These are phyloP conservation scores for Vitis riparia DNA, from an alignment of 164 flowering plant species.

Conservation along the genomic window DNA sequence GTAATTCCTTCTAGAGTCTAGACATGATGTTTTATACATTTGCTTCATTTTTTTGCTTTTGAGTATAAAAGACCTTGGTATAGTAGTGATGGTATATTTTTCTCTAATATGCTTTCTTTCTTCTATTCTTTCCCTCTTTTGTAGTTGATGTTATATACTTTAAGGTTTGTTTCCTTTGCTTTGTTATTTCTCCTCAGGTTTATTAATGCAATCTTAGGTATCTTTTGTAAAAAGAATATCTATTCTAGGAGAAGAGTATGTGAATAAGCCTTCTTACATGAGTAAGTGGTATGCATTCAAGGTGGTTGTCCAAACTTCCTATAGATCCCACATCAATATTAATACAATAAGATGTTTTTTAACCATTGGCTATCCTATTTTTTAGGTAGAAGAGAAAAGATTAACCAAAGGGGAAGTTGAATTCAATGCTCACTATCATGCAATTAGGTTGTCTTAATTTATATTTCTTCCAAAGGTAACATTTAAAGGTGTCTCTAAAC, in stretches of 20 bases:
- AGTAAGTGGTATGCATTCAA: too few species aligned
- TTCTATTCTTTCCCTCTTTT: conserved; percentile 21
- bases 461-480: conserved; percentile 60
- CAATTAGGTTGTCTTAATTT: background rate
- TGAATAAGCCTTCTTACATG: background rate
- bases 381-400: background rate
- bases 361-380: background rate
- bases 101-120: conserved; percentile 14
- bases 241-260: background rate
- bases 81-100: background rate
- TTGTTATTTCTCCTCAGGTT: background rate
- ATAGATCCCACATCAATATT: too few species aligned
- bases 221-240: background rate
- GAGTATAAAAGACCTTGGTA: background rate
- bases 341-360: too few species aligned
- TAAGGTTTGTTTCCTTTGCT: conserved; percentile 48
- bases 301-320: too few species aligned
- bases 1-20: too few species aligned
- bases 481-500: conserved; percentile 94
- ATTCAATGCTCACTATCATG: background rate
- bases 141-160: conserved; percentile 74
- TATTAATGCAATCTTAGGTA: background rate
- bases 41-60: too few species aligned
- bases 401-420: background rate
- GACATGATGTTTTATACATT: too few species aligned